Conservation (phyloP, 2,329 filamentous ascomycete genomes). For the Pseudogymnoascus sp. region DNA sequence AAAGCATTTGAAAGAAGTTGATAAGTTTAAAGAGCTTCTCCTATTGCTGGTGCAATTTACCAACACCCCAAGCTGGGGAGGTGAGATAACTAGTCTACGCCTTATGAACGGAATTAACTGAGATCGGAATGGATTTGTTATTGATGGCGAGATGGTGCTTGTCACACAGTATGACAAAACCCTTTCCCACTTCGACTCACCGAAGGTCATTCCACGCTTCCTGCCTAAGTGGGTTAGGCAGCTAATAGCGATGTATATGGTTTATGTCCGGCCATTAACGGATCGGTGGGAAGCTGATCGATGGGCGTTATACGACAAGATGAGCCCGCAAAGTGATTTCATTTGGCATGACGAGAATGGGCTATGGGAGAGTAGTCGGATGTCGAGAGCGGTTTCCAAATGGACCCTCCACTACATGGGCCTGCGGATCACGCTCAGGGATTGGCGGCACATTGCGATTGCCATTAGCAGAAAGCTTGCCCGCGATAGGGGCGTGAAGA, state of each 20-base stretch:
- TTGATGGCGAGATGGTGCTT: not conserved
- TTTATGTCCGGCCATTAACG: not conserved
- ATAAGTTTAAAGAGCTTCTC: not conserved
- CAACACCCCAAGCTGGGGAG: not conserved
- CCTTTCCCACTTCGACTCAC: not conserved
- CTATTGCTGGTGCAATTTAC: not conserved
- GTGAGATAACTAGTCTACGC: not conserved
- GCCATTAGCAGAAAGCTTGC: constrained; percentile 1
- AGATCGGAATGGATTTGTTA: not conserved
- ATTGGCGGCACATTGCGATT: constrained; percentile 1
- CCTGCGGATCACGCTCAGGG: not conserved
- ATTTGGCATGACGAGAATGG: not conserved
- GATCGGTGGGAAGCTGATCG: no score
- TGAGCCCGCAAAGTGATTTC: not conserved
- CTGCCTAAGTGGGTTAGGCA: not conserved
- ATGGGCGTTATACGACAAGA: not conserved
- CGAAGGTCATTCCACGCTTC: constrained; percentile 1
- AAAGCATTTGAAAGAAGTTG: not conserved
- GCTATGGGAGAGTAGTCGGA: not conserved
- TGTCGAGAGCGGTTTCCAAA: not conserved
- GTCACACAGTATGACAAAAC: not conserved
- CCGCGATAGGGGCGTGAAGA: not conserved
- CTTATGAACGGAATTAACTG: no score
- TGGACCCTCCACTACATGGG: not conserved
- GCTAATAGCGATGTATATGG: not conserved